Percentiles rank a stretch among this genome's conserved stretches.
Evolutionary conservation across 2,329 filamentous ascomycete species (phyloP).

Genomic region (Pseudomassariella vexata): DNA sequence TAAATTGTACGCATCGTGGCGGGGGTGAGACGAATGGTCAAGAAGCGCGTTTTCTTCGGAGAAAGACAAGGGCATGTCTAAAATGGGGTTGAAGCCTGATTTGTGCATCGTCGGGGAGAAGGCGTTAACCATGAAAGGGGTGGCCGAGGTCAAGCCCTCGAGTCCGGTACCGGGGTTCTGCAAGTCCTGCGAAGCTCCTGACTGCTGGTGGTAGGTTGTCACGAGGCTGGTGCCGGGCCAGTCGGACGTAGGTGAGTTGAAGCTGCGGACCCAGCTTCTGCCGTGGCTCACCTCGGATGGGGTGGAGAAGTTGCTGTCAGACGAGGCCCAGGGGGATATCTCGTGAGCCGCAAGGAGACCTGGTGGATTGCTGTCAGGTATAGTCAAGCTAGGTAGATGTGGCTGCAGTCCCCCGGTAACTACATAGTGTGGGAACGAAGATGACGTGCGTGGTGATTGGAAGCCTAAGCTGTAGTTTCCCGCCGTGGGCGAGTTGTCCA

Average conservation of each 20-base stretch:
- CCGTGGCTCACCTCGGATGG: conserved; percentile 29
- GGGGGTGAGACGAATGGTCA: conserved; percentile 26
- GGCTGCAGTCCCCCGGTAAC: conserved; percentile 18
- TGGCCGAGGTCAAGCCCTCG: conserved; percentile 18
- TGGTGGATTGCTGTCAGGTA: conserved; percentile 22
- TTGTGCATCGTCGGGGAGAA: conserved; percentile 21
- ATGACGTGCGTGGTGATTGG: conserved; percentile 21
- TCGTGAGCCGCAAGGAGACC: conserved; percentile 27
- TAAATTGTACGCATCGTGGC: conserved; percentile 33
- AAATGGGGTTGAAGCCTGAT: conserved; percentile 27
- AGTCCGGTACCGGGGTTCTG: conserved; percentile 16
- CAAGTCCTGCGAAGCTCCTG: conserved; percentile 11
- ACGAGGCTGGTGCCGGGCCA: conserved; percentile 11
- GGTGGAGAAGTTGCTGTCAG: conserved; percentile 43
- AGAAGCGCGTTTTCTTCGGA: conserved; percentile 26
- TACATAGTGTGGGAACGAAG: conserved; percentile 18
- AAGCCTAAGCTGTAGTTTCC: conserved; percentile 15
- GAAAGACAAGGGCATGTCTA: conserved; percentile 27
- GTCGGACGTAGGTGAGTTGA: conserved; percentile 19
- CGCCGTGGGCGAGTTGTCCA: conserved; percentile 15
- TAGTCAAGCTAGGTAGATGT: conserved; percentile 21
- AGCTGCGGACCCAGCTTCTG: conserved; percentile 11
- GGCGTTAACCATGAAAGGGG: conserved; percentile 19
- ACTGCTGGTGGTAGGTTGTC: conserved; percentile 7
- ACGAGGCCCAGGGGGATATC: conserved; percentile 35